Evolutionary conservation across 2,329 filamentous ascomycete species (phyloP).

Genomic region (Cladophialophora bantiana): DNA sequence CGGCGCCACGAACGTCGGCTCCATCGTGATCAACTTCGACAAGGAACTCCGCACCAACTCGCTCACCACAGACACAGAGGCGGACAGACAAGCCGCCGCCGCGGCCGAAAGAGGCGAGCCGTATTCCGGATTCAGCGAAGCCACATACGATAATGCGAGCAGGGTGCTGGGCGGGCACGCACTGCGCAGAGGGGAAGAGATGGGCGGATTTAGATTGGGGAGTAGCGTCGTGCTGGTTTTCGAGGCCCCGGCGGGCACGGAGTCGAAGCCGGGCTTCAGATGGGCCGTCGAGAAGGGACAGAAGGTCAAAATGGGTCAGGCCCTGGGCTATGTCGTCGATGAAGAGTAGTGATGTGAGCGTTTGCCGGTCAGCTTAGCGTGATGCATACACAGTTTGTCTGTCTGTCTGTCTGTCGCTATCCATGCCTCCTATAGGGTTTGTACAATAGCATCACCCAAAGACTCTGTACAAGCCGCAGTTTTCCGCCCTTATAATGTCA

Average conservation of each 20-base stretch:
- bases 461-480: background rate
- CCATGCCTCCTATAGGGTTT: background rate
- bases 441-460: background rate
- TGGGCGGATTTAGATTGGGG: constrained; percentile 96
- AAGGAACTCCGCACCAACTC: constrained; percentile 90
- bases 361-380: background rate
- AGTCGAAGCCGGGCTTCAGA: constrained; percentile 71
- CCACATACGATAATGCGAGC: constrained; percentile 82
- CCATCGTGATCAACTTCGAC: constrained; percentile 97
- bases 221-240: constrained; percentile 96
- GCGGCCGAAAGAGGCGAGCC: constrained; percentile 77
- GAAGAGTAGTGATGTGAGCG: constrained; percentile 14
- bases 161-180: constrained; percentile 81
- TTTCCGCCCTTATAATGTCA: background rate
- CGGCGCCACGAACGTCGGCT: constrained; percentile 95
- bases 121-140: constrained; percentile 91
- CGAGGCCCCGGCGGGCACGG: constrained; percentile 77
- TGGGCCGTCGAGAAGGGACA: constrained; percentile 90
- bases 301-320: constrained; percentile 86
- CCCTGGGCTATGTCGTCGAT: constrained; percentile 76
- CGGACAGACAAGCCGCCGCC: constrained; percentile 82
- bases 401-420: background rate
- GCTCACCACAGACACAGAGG: constrained; percentile 88
- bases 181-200: constrained; percentile 86
- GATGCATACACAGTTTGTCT: no score